Percentiles rank a stretch among this genome's conserved stretches.
Conservation (phyloP, 192 early-diverging fungal genomes). For the Dissophora ornata region DNA sequence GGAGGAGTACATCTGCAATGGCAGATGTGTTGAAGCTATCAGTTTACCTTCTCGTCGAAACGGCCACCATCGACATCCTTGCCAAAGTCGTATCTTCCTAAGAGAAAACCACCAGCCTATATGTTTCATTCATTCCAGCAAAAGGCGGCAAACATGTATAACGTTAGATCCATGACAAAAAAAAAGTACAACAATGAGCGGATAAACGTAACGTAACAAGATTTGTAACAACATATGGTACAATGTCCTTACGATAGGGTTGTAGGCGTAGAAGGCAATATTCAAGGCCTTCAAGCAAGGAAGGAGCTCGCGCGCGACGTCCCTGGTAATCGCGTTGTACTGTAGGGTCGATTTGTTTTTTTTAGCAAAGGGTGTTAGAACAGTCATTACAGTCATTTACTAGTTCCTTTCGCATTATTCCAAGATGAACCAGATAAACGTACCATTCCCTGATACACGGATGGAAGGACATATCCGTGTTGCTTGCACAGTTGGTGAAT, state of each 20-base stretch:
- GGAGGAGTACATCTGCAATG: too few species aligned
- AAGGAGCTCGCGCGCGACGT: conserved; percentile 61
- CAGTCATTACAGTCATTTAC: not conserved
- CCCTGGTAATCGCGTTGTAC: conserved; percentile 58
- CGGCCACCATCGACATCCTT: conserved; percentile 20
- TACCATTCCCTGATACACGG: conserved; percentile 55
- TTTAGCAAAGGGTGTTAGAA: too few species aligned
- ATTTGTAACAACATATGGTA: not conserved
- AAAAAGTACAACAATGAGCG: too few species aligned
- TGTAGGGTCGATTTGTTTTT: not conserved
- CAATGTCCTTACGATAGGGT: conserved; percentile 59
- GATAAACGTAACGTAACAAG: too few species aligned
- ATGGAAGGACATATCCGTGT: conserved; percentile 50
- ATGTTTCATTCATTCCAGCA: too few species aligned
- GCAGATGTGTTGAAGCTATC: too few species aligned
- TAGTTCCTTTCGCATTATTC: too few species aligned
- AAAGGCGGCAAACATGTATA: too few species aligned
- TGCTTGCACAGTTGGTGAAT: conserved; percentile 46
- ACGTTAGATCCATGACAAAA: too few species aligned
- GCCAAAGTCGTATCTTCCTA: conserved; percentile 28
- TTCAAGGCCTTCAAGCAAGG: conserved; percentile 66
- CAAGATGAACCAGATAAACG: not conserved
- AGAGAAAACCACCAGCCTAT: conserved; percentile 42
- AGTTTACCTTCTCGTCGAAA: conserved; percentile 19
- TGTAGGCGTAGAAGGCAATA: conserved; percentile 75